Percentiles rank a stretch among this genome's conserved stretches.
phyloP scores from a whole-genome alignment of 257 asterid species.

The Solanum paucissectum region DNA sequence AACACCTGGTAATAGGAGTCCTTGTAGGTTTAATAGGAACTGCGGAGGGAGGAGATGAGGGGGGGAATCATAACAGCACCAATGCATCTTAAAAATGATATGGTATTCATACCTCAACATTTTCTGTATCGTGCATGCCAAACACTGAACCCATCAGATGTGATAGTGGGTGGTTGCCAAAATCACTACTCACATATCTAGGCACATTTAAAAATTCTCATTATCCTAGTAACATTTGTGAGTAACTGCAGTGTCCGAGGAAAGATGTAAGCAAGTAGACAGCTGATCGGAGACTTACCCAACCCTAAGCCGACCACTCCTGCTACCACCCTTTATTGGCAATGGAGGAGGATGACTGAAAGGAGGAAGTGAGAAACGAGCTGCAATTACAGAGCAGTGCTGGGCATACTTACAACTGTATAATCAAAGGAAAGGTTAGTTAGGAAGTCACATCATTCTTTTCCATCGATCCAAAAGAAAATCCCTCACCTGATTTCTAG shows the following conservation, averaged over 20 bases:
- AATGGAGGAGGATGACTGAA: conserved; percentile 77
- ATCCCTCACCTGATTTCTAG: conserved; percentile 72
- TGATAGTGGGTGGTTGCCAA: conserved; percentile 94
- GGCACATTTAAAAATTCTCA: neutral
- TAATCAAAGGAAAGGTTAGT: neutral
- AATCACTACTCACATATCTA: conserved; percentile 97
- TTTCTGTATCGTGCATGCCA: conserved; percentile 82
- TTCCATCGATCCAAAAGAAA: neutral
- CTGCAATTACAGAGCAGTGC: conserved; percentile 84
- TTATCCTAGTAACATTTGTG: neutral
- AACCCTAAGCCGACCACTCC: conserved; percentile 63
- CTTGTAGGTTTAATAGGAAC: neutral
- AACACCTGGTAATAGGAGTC: conserved; percentile 44
- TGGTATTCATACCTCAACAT: conserved; percentile 63
- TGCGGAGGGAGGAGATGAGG: neutral
- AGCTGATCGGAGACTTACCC: conserved; percentile 42
- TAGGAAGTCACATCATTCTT: neutral
- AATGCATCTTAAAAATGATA: neutral
- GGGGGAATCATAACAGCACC: neutral
- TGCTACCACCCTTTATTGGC: conserved; percentile 54
- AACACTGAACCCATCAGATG: conserved; percentile 99
- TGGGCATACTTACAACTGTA: conserved; percentile 91
- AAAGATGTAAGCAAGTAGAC: neutral
- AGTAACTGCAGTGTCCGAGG: neutral
- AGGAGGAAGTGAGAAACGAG: conserved; percentile 81